Base-by-base conservation (phyloP, 305 asterid species). In the Salvia sclarea region DNA sequence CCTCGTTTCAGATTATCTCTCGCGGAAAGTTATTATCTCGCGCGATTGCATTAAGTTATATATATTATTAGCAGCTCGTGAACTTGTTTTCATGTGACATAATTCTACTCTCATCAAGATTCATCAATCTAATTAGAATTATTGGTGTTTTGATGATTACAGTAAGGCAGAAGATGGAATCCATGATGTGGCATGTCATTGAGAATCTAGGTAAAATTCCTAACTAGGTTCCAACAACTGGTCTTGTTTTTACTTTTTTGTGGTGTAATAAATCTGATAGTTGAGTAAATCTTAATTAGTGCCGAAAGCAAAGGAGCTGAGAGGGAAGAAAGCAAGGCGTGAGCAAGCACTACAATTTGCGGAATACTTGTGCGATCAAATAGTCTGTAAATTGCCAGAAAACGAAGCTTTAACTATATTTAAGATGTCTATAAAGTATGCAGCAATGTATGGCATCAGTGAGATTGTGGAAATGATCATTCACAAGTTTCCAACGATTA, bases 381-480 rank as follows among this genome's bases (percentile, higher is more conserved):
- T 70, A 48, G 52, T 22, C 5, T 48, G 33, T 24, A n/a, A n/a
- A n/a, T 24, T 47, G 50, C 52, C 68, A 3, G 28, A 20, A 35
- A 59, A n/a, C 0, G 20, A 61, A 13, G 69, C 63, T 40, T 4
- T 14, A 2, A 3, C 1, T 11, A 48, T 70, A 25, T 53, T 37
- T 4, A 0, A n/a, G n/a, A n/a, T n/a, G n/a, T n/a, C n/a, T n/a
- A n/a, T n/a, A n/a, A n/a, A n/a, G n/a, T n/a, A n/a, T n/a, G n/a
- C n/a, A n/a, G n/a, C n/a, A n/a, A n/a, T n/a, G n/a, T n/a, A 40
- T 1, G 70, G 69, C 4, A 38, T 17, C 4, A 20, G 61, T 41
- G 70, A 61, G 48, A 31, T 71, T 5, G 70, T 62, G 10, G 64
- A 61, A 11, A 5, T 61, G 57, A 61, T 70, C 37, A 40, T 61